Evolutionary conservation across 208 protist species (phyloP).

Genomic region (Sergeia podlipaevii): DNA sequence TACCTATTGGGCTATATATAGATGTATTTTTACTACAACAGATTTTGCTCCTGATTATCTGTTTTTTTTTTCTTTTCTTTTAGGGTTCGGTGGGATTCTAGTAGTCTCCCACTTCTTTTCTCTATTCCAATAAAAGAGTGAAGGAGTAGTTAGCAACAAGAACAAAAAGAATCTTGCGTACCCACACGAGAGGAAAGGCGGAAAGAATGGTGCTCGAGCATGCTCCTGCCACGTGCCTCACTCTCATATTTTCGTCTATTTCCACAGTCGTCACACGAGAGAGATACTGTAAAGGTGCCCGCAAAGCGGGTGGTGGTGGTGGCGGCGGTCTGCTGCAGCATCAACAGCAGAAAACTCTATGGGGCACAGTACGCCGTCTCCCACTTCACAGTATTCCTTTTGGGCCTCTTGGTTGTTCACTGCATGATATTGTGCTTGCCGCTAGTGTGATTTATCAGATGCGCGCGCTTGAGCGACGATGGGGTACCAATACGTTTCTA

Average conservation of each 20-base stretch:
- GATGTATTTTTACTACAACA: background rate
- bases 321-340: too few relatives aligned
- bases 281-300: too few relatives aligned
- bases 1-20: background rate
- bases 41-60: background rate
- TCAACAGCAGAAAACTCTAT: too few relatives aligned
- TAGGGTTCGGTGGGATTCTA: too few relatives aligned
- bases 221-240: constrained; percentile 53
- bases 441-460: constrained; percentile 39
- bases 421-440: constrained; percentile 24
- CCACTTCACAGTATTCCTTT: constrained; percentile 37
- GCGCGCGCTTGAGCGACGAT: constrained; percentile 59
- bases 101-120: too few relatives aligned
- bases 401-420: constrained; percentile 41
- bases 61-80: background rate
- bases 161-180: too few relatives aligned
- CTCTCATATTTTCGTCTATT: constrained; percentile 34
- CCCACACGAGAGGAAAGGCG: constrained; percentile 8
- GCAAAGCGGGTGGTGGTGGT: too few relatives aligned
- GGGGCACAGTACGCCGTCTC: constrained; percentile 37
- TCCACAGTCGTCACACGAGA: constrained; percentile 21
- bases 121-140: too few relatives aligned
- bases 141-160: too few relatives aligned
- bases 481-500: constrained; percentile 52
- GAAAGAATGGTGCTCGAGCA: constrained; percentile 48